A percentile compares a stretch with the other conserved stretches of the same genome.
Evolutionary conservation across 306 rosid species (phyloP).

Genomic region (Carpinus viminea): DNA sequence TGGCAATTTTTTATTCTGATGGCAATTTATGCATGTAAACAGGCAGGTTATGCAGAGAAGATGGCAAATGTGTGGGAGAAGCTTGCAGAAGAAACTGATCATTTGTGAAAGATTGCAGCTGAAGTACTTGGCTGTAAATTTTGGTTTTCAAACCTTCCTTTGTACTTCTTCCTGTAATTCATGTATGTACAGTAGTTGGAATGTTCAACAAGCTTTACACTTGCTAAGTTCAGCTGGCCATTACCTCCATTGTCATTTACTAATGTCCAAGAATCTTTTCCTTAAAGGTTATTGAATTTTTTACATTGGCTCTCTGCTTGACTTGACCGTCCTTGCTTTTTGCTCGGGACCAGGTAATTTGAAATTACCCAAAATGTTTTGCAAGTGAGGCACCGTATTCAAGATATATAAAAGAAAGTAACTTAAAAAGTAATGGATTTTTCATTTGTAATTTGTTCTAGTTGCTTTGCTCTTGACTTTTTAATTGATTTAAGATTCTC

Average conservation of each 20-base stretch:
- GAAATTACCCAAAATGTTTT: not conserved
- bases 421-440: not conserved
- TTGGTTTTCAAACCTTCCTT: constrained; percentile 9
- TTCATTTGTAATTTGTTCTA: no score
- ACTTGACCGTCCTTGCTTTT: not conserved
- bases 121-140: constrained; percentile 48
- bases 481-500: no score
- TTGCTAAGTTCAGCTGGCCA: not conserved
- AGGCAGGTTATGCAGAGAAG: constrained; percentile 91
- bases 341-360: no score
- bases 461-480: no score
- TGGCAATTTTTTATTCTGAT: not conserved
- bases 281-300: no score
- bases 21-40: constrained; percentile 12
- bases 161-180: not conserved
- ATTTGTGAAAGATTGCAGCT: constrained; percentile 52
- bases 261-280: not conserved
- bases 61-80: constrained; percentile 77
- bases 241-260: not conserved
- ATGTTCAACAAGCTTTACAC: constrained; percentile 7
- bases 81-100: constrained; percentile 75
- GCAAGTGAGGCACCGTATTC: not conserved
- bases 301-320: not conserved
- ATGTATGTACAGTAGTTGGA: constrained; percentile 3
- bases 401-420: not conserved